Evolutionary conservation across 257 asterid genomes (phyloP).

Genomic region (Leonotis leonurus): DNA sequence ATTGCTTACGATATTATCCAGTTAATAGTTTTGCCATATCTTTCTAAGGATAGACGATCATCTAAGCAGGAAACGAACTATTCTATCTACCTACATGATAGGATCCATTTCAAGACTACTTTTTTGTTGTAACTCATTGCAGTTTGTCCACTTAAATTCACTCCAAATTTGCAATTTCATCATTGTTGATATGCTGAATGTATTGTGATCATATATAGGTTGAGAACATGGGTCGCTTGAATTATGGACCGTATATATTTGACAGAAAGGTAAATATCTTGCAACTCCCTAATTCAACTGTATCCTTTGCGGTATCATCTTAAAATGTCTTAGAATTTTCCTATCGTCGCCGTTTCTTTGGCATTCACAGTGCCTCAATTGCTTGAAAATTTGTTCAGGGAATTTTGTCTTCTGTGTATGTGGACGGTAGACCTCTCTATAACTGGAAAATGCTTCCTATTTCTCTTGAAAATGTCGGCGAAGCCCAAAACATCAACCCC

Average conservation of each 20-base stretch:
- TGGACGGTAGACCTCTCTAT: conserved; percentile 49
- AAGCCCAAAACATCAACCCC: conserved; percentile 33
- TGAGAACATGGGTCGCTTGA: conserved; percentile 96
- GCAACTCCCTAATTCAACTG: background rate
- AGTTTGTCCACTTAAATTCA: background rate
- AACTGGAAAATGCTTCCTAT: conserved; percentile 76
- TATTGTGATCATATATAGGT: conserved; percentile 45
- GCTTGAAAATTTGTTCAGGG: conserved; percentile 49
- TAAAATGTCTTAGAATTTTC: background rate
- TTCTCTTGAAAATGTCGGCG: conserved; percentile 54
- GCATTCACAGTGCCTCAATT: background rate
- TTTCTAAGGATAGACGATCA: no score
- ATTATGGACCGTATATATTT: conserved; percentile 64
- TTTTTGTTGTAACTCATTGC: no score
- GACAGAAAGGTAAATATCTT: conserved; percentile 69
- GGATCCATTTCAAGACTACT: no score
- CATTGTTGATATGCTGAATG: background rate
- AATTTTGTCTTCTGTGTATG: conserved; percentile 66
- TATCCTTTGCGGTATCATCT: background rate
- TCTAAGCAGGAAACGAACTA: no score
- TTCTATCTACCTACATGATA: no score
- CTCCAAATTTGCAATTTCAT: background rate
- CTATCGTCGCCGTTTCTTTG: background rate
- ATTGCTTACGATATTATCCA: conserved; percentile 2
- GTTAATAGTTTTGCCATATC: no score